A percentile compares a stretch with the other conserved stretches of the same genome.
Evolutionary conservation across 805 yeast species (phyloP).

Genomic region (Candida manassasensis): DNA sequence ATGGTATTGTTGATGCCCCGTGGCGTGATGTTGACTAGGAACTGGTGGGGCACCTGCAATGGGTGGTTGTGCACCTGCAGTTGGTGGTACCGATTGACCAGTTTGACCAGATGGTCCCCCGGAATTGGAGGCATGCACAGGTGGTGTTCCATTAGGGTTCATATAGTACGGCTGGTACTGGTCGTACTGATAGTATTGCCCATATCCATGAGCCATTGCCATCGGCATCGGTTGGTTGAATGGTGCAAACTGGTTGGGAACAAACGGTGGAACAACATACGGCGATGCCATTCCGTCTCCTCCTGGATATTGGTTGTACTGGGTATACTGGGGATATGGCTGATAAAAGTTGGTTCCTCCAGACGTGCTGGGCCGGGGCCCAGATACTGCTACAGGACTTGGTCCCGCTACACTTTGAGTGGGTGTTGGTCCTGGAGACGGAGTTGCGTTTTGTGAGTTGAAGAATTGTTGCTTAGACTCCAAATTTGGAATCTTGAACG

Average conservation of each 20-base stretch:
- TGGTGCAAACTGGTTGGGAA: constrained; percentile 3
- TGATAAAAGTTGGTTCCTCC: constrained; percentile 3
- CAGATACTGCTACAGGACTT: neutral
- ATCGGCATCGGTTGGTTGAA: constrained; percentile 1
- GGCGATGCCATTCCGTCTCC: constrained; percentile 5
- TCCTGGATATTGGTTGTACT: constrained; percentile 1
- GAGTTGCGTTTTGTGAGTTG: constrained; percentile 1
- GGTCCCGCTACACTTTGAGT: neutral
- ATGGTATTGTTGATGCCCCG: too few relatives aligned
- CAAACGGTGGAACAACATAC: constrained; percentile 2
- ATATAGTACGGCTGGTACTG: constrained; percentile 1
- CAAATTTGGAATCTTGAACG: constrained; percentile 2
- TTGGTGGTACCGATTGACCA: too few relatives aligned
- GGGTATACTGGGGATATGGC: constrained; percentile 6
- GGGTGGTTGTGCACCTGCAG: too few relatives aligned
- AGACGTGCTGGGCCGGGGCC: neutral
- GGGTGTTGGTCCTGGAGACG: neutral
- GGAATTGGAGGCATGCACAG: too few relatives aligned
- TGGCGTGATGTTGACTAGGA: too few relatives aligned
- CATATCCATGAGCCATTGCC: constrained; percentile 1
- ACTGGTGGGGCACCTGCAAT: too few relatives aligned
- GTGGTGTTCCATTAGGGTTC: too few relatives aligned
- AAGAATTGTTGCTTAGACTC: constrained; percentile 1
- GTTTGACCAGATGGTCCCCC: too few relatives aligned
- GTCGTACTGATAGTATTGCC: constrained; percentile 2